Evolutionary conservation across 1,284 basidiomycete genomes (phyloP).

Genomic region (Microbotryum intermedium): DNA sequence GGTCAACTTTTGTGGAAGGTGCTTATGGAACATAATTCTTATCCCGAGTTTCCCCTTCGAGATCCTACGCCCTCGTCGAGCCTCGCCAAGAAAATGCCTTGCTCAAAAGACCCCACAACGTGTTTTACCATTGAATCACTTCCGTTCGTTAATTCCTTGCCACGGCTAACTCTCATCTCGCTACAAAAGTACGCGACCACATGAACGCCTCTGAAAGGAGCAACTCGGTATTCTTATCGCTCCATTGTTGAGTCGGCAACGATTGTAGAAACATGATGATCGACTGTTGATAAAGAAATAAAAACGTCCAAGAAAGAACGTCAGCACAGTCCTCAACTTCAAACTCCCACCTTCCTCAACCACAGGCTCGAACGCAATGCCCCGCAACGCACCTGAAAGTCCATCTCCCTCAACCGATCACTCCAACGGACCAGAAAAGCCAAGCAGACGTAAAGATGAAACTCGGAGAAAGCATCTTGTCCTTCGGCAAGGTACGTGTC

Average conservation of each 20-base stretch:
- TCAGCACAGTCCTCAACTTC: neutral
- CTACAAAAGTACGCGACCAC: conserved; percentile 31
- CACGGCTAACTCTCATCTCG: conserved; percentile 15
- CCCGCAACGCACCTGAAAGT: conserved; percentile 82
- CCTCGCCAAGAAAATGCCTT: no score
- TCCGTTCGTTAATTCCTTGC: no score
- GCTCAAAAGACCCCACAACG: no score
- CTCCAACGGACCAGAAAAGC: conserved; percentile 90
- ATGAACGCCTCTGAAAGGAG: conserved; percentile 93
- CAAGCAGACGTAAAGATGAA: conserved; percentile 91
- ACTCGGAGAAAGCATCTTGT: conserved; percentile 89
- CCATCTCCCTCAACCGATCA: conserved; percentile 80
- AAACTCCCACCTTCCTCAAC: neutral
- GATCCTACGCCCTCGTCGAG: no score
- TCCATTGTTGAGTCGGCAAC: conserved; percentile 88
- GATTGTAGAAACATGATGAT: conserved; percentile 99
- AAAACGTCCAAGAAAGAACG: neutral
- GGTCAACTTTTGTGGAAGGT: no score
- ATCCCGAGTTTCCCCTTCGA: no score
- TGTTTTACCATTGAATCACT: no score
- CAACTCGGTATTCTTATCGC: conserved; percentile 89
- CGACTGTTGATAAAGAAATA: conserved; percentile 49
- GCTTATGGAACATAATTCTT: no score
- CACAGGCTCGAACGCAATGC: no score
- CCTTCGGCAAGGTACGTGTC: conserved; percentile 94